Base-by-base conservation (phyloP, 805 yeast species). In the Hermanozyma aechmeae region DNA sequence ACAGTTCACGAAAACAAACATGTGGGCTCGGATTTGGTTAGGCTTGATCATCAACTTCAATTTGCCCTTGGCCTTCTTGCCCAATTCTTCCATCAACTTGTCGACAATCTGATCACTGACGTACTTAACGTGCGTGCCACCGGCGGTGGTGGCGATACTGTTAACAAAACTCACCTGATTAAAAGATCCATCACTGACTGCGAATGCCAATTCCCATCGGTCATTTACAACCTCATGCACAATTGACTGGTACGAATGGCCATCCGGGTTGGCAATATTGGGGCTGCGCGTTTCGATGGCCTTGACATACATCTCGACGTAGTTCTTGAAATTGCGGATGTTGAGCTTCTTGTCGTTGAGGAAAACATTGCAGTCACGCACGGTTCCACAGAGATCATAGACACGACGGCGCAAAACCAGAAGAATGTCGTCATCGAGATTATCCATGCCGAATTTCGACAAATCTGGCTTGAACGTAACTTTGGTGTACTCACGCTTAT, bases 161-260 rank as follows among this genome's bases (percentile, higher is more conserved):
- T 92, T 92, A 11, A 92, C 98, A 59, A 92, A 92, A 20, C 96
- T 87, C 24, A 92, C 92, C 53, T 92, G 98, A 45, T 84, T 83
- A 56, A 92, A 92, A 2, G 72, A 59, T 4, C 87, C 89, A 46
- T 86, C 95, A 24, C 96, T 82, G 4, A 86, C 80, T 1, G 95
- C 89, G 61, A 92, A 89, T 0, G 95, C 98, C 36, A 92, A 56
- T 54, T 92, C 98, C 98, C 98, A 92, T 38, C 96, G 71, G 33
- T 82, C 92, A 46, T 77, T 81, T 25, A 86, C 55, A 25, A 75
- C 71, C 53, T 84, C 92, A 50, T 86, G 82, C 9, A 92, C 78
- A 31, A 92, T 69, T 6, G 65, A 53, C 11, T 62, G 56, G 35
- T 49, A 52, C 22, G 51, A 45, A 27, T 56, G 55, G 11, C 48